phyloP scores from a whole-genome alignment of 139 green algal species.

The Chlamydomonas sphaeroides region DNA sequence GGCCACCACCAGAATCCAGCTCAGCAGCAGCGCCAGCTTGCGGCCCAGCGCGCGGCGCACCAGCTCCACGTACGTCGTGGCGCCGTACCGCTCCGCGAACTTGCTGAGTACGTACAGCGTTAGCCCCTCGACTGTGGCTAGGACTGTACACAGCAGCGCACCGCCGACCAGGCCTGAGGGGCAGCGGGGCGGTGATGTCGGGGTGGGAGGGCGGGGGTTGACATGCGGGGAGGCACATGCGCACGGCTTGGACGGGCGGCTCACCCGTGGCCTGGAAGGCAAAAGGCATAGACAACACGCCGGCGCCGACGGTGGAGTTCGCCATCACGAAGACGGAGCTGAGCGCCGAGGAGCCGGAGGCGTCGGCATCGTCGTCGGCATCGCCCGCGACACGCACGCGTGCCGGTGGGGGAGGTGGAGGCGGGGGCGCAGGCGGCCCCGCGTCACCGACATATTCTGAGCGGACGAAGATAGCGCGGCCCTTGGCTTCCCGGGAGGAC shows the following conservation, averaged over 20 bases:
- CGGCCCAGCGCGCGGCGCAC: conserved; percentile 65
- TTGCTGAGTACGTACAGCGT: conserved; percentile 79
- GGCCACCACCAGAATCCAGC: conserved; percentile 67
- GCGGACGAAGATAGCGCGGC: conserved; percentile 2
- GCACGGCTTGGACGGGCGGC: background rate
- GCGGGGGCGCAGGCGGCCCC: background rate
- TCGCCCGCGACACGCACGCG: background rate
- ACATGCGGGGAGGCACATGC: background rate
- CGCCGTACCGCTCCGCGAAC: conserved; percentile 47
- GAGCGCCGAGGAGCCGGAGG: background rate
- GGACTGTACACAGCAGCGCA: conserved; percentile 54
- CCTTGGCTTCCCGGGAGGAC: too few species aligned
- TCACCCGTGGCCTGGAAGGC: conserved; percentile 71
- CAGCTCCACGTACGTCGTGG: conserved; percentile 62
- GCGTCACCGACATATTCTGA: background rate
- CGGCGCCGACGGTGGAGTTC: conserved; percentile 75
- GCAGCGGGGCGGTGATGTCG: background rate
- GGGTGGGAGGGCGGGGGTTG: background rate
- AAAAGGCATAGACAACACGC: conserved; percentile 79
- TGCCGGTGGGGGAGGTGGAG: background rate
- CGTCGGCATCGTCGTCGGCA: background rate
- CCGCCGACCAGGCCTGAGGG: conserved; percentile 67
- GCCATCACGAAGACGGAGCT: conserved; percentile 37
- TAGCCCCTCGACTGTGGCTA: conserved; percentile 67
- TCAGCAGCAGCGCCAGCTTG: conserved; percentile 63